A percentile compares a stretch with the other conserved stretches of the same genome.
phyloP scores from a whole-genome alignment of 352 stramenopile genomes.

The Phytophthora palmivora region DNA sequence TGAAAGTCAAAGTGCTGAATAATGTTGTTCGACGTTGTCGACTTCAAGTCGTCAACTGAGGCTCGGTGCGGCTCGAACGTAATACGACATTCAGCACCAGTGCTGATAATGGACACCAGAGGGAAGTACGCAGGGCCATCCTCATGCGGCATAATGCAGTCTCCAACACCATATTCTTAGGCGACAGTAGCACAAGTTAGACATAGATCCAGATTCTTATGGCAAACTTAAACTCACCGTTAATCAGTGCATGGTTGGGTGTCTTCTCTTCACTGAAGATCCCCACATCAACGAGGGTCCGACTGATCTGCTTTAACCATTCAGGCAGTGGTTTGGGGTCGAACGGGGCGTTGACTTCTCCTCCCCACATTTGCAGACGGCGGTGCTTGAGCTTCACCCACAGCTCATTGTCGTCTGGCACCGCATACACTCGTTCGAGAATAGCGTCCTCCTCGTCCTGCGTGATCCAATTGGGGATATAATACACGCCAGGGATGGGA shows the following conservation, averaged over 20 bases:
- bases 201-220: not conserved
- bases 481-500: conserved; percentile 57
- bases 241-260: conserved; percentile 80
- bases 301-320: conserved; percentile 64
- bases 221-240: conserved; percentile 49
- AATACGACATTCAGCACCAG: conserved; percentile 57
- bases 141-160: conserved; percentile 75
- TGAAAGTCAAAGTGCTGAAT: conserved; percentile 45
- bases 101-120: conserved; percentile 74
- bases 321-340: conserved; percentile 44
- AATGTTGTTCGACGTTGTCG: not conserved
- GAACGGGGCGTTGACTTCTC: conserved; percentile 66
- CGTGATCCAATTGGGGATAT: conserved; percentile 72
- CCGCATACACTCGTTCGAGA: conserved; percentile 60
- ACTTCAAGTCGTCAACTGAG: conserved; percentile 7
- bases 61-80: conserved; percentile 68
- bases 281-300: conserved; percentile 53
- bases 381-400: conserved; percentile 77
- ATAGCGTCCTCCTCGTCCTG: conserved; percentile 63
- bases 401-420: conserved; percentile 35
- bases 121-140: conserved; percentile 76
- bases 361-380: conserved; percentile 75
- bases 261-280: conserved; percentile 55
- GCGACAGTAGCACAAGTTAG: not conserved
- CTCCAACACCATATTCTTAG: conserved; percentile 74